phyloP scores from a whole-genome alignment of 257 asterid genomes.

The Solanum arcanum region DNA sequence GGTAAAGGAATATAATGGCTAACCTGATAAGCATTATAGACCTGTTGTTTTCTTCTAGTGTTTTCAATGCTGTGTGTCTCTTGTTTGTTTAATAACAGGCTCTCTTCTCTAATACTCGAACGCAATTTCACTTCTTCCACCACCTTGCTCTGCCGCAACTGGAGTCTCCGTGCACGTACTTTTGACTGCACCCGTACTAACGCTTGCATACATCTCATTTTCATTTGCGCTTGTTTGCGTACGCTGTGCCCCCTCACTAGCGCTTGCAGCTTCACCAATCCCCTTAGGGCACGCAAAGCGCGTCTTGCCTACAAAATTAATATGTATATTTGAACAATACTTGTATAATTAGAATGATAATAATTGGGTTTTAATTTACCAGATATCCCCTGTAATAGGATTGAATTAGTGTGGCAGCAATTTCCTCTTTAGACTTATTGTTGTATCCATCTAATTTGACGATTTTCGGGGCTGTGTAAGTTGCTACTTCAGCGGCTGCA shows the following conservation, averaged over 20 bases:
- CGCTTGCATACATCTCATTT: constrained; percentile 97
- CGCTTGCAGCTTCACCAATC: constrained; percentile 90
- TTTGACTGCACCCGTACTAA: constrained; percentile 81
- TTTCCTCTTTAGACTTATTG: constrained; percentile 57
- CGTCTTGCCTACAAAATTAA: constrained; percentile 55
- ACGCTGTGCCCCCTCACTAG: constrained; percentile 87
- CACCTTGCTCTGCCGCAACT: constrained; percentile 19
- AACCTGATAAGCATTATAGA: constrained; percentile 30
- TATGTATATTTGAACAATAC: not conserved
- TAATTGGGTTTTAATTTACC: constrained; percentile 20
- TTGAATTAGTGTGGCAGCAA: constrained; percentile 62
- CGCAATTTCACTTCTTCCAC: constrained; percentile 1
- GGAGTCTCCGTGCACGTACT: constrained; percentile 68
- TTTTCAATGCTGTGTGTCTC: constrained; percentile 28
- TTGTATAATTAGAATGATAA: not conserved
- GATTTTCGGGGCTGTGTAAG: constrained; percentile 76
- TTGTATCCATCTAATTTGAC: constrained; percentile 51
- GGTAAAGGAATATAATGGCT: not conserved
- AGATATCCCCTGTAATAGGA: constrained; percentile 83
- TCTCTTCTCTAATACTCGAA: not conserved
- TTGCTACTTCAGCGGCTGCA: constrained; percentile 78
- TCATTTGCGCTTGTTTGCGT: constrained; percentile 85
- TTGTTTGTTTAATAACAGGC: constrained; percentile 21
- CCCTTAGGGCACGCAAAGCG: constrained; percentile 74
- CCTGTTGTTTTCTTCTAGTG: constrained; percentile 37